phyloP scores from a whole-genome alignment of 805 yeast species.

The Candida silvicultrix region DNA sequence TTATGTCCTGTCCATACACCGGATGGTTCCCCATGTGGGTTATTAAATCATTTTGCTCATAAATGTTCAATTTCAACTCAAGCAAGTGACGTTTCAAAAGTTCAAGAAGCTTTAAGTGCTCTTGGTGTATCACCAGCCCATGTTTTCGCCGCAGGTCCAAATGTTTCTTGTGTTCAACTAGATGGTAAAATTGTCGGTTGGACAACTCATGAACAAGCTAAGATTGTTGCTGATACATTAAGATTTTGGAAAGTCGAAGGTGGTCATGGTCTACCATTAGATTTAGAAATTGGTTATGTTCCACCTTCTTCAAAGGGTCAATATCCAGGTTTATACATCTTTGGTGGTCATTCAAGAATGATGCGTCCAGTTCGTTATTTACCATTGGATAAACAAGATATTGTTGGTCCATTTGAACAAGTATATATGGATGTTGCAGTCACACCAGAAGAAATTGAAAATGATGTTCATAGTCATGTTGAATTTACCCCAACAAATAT shows the following conservation, averaged over 20 bases:
- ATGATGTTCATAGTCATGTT: slow-evolving; percentile 81
- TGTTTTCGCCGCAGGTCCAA: slow-evolving; percentile 82
- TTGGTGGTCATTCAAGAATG: slow-evolving; percentile 93
- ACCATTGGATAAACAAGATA: slow-evolving; percentile 76
- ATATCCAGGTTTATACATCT: slow-evolving; percentile 90
- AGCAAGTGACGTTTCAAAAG: slow-evolving; percentile 64
- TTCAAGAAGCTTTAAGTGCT: slow-evolving; percentile 58
- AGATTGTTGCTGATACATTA: slow-evolving; percentile 79
- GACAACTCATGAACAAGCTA: slow-evolving; percentile 87
- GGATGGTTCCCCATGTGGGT: slow-evolving; percentile 99
- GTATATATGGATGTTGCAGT: slow-evolving; percentile 96
- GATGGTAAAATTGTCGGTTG: slow-evolving; percentile 93
- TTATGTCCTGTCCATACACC: slow-evolving; percentile 99
- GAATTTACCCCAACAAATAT: slow-evolving; percentile 95
- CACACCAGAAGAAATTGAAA: slow-evolving; percentile 83
- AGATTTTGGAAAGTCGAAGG: slow-evolving; percentile 92
- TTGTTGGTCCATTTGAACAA: slow-evolving; percentile 97
- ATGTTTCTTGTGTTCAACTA: slow-evolving; percentile 82
- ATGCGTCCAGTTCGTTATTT: slow-evolving; percentile 91
- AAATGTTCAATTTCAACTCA: slow-evolving; percentile 83
- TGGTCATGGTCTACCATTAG: slow-evolving; percentile 67
- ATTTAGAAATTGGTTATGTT: slow-evolving; percentile 89
- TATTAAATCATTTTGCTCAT: slow-evolving; percentile 93
- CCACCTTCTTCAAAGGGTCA: slow-evolving; percentile 97
- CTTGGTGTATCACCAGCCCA: slow-evolving; percentile 82